Evolutionary conservation across 768 basidiomycete species (phyloP), one percentile per base, ranked within the genome.

Genomic region (Rhodotorula taiwanensis): DNA sequence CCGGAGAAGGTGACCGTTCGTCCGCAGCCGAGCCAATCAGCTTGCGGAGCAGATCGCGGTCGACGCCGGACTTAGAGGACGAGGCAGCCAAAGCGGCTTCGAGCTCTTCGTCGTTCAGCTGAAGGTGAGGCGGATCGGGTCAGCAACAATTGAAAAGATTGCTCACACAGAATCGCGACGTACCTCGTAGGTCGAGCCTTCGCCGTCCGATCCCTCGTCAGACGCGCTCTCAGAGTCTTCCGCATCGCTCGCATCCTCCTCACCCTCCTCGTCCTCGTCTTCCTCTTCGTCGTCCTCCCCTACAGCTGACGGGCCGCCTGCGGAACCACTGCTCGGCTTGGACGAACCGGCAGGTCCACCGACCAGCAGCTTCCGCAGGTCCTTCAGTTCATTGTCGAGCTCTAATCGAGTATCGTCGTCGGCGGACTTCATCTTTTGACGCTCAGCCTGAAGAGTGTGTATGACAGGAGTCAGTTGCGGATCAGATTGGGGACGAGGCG

Each of bases 341-440:
- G 60, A 36, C 36, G 55, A 48, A 48, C 66, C 41, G 31, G 36
- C 30, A 30, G 58, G 45, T 30, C 64, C 41, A 64, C 71, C 55
- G 28, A 63, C 50, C 28, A 97, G 82, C 8, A 98, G 76, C 48
- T 82, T 81, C 53, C 87, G 86, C 14, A 99, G 79, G 28, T 85
- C 81, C 65, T 86, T 84, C 64, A 97, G 88, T 70, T 91, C 87
- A 58, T 86, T 81, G 76, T 99, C 95, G 45, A 99, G 83, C 75
- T 89, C 83, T 65, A 87, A 84, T 48, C 94, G 88, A 20, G 90
- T 79, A 66, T 85, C 85, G 28, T 91, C 89, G 70, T 87, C 91
- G 70, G 86, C 80, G 70, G 92, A 88, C 65, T 84, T 84, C 75
- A 91, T 86, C 73, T 87, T 81, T 81, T 97, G 93, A n/a, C 94